These are phyloP conservation scores for Salix udensis DNA, from an alignment of 345 rosid genomes.

Conservation along the genomic window DNA sequence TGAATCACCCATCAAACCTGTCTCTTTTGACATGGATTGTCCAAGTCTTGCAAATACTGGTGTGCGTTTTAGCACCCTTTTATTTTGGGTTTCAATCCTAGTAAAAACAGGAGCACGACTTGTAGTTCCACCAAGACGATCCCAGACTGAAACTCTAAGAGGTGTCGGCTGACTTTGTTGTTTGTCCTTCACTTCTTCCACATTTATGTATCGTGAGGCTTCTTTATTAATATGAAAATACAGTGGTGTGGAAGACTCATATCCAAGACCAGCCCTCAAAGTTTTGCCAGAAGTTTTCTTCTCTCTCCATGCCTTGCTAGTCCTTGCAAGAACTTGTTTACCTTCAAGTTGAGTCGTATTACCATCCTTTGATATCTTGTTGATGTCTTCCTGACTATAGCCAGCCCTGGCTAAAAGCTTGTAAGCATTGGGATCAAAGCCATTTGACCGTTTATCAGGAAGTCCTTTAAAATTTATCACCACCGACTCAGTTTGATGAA, in stretches of 20 bases:
- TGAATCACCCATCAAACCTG: too few species aligned
- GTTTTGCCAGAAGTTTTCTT: neutral
- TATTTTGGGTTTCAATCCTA: neutral
- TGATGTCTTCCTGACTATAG: neutral
- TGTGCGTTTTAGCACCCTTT: neutral
- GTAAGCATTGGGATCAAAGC: constrained; percentile 5
- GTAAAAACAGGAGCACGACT: too few species aligned
- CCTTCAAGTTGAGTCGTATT: neutral
- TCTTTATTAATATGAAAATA: neutral
- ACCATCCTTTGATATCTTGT: neutral
- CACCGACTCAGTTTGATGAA: neutral
- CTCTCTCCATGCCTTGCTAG: neutral
- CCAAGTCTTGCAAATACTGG: neutral
- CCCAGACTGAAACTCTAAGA: neutral
- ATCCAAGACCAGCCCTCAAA: neutral
- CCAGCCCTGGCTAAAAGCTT: neutral
- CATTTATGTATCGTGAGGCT: neutral
- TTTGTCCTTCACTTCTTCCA: neutral
- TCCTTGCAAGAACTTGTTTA: neutral
- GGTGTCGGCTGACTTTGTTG: neutral
- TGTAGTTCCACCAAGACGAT: neutral
- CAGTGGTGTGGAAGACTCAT: neutral
- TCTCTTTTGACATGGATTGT: too few species aligned
- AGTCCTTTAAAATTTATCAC: neutral
- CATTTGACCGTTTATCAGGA: neutral